Conservation (phyloP, 371 early-diverging fungal genomes). For the Actinomortierella ambigua region DNA sequence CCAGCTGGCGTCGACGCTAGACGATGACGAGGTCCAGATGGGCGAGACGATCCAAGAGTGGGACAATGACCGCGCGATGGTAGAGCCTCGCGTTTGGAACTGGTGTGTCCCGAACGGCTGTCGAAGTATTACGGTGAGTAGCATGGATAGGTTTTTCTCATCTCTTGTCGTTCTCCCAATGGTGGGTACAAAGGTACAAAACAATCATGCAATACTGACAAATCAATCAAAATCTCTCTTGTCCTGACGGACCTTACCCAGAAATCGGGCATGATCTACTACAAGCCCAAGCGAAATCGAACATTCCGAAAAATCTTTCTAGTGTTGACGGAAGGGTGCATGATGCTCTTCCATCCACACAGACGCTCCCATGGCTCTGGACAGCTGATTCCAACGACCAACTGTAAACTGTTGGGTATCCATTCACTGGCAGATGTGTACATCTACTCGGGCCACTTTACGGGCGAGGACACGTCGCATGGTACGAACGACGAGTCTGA, state of each 20-base stretch:
- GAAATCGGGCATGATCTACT: slow-evolving; percentile 65
- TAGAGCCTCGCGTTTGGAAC: slow-evolving; percentile 62
- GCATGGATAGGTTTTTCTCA: slow-evolving; percentile 23
- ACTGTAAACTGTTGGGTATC: slow-evolving; percentile 47
- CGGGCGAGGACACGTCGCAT: slow-evolving; percentile 40
- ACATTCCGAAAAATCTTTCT: slow-evolving; percentile 60
- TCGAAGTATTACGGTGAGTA: slow-evolving; percentile 36
- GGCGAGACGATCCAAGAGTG: slow-evolving; percentile 33
- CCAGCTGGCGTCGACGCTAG: slow-evolving; percentile 23
- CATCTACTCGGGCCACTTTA: slow-evolving; percentile 58
- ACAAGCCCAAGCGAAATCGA: slow-evolving; percentile 51
- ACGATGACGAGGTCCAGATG: slow-evolving; percentile 32
- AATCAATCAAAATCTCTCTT: no score
- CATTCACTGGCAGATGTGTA: slow-evolving; percentile 59
- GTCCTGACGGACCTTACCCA: no score
- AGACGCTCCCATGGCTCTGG: slow-evolving; percentile 46
- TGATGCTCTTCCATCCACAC: slow-evolving; percentile 55
- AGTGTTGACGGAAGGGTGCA: slow-evolving; percentile 52
- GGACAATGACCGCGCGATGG: slow-evolving; percentile 36
- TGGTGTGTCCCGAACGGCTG: slow-evolving; percentile 53
- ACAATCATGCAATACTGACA: no score
- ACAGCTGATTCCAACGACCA: slow-evolving; percentile 30
- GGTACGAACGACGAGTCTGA: slow-evolving; percentile 35
- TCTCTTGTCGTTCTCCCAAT: slow-evolving; percentile 27
- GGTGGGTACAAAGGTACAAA: slow-evolving; percentile 4